Percentiles rank a stretch among this genome's conserved stretches.
Evolutionary conservation across 352 stramenopile species (phyloP).

Genomic region (Thalassiosira mediterranea): DNA sequence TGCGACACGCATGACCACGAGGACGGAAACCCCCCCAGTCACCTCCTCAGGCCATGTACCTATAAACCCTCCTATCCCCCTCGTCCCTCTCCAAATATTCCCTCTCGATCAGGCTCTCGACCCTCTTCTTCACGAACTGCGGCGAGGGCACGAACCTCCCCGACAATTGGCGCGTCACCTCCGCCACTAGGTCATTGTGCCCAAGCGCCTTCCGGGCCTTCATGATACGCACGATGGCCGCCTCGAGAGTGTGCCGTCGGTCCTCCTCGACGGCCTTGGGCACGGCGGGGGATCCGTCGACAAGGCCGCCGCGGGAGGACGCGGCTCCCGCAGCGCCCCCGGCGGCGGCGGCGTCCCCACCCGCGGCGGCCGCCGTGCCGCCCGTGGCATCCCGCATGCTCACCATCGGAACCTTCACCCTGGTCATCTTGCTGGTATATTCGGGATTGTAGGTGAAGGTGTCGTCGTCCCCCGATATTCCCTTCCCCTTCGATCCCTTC

Average conservation of each 20-base stretch:
- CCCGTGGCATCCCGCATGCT: constrained; percentile 65
- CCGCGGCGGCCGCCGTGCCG: constrained; percentile 68
- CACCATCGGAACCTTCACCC: constrained; percentile 86
- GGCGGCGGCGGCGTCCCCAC: constrained; percentile 17
- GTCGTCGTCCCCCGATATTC: constrained; percentile 94
- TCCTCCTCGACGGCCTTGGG: constrained; percentile 93
- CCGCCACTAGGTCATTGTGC: constrained; percentile 94
- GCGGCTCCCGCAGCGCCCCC: constrained; percentile 11
- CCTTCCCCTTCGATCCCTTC: constrained; percentile 97
- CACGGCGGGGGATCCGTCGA: constrained; percentile 78
- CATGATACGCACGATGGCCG: constrained; percentile 98
- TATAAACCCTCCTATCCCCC: constrained; percentile 93
- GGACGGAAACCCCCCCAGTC: neutral
- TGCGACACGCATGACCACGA: no score
- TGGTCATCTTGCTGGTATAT: constrained; percentile 93
- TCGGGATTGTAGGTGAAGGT: constrained; percentile 92
- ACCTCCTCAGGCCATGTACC: constrained; percentile 93
- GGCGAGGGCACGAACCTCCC: constrained; percentile 93
- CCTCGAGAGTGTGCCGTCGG: constrained; percentile 92
- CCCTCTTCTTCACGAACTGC: constrained; percentile 97
- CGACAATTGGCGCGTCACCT: constrained; percentile 94
- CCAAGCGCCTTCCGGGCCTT: constrained; percentile 96
- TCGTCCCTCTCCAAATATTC: constrained; percentile 97
- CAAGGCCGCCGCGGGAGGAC: constrained; percentile 13
- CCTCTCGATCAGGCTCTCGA: constrained; percentile 98